Conservation (phyloP, 805 yeast genomes). For the Monosporozyma unispora region DNA sequence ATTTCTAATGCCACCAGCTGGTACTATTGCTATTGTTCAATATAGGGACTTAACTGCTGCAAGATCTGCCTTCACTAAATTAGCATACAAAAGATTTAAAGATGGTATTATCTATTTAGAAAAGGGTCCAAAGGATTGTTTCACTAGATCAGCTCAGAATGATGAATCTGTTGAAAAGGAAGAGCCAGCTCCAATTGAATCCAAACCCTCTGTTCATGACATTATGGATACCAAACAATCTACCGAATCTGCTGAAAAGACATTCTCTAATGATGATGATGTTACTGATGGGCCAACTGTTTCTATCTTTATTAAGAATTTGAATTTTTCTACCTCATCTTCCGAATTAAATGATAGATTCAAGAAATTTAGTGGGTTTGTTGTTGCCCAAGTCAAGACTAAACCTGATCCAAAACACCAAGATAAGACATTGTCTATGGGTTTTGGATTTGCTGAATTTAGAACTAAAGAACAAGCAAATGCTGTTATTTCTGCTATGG, state of each 20-base stretch:
- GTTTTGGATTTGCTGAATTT: conserved; percentile 94
- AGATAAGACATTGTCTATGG: conserved; percentile 78
- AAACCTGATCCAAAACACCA: conserved; percentile 77
- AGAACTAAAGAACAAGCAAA: conserved; percentile 68
- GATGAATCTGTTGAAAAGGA: conserved; percentile 28
- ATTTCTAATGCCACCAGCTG: conserved; percentile 89
- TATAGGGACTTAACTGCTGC: conserved; percentile 76
- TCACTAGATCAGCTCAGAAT: conserved; percentile 48
- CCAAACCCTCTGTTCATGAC: conserved; percentile 20
- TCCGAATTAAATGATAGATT: conserved; percentile 50
- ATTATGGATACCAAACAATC: conserved; percentile 29
- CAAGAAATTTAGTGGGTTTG: conserved; percentile 67
- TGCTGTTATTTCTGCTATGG: conserved; percentile 61
- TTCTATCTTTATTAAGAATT: conserved; percentile 84
- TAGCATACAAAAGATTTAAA: conserved; percentile 81
- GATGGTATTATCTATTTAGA: conserved; percentile 83
- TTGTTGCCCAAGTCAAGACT: conserved; percentile 71
- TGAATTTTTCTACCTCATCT: conserved; percentile 73
- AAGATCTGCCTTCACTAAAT: conserved; percentile 78
- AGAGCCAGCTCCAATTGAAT: conserved; percentile 30
- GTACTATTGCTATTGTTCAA: conserved; percentile 90
- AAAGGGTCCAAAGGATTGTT: conserved; percentile 83
- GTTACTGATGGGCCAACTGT: conserved; percentile 62
- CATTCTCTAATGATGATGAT: conserved; percentile 35
- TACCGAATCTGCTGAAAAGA: background rate